A percentile compares a stretch with the other conserved stretches of the same genome.
Conservation (phyloP, 768 basidiomycete species). For the Tulasnella sp. region DNA sequence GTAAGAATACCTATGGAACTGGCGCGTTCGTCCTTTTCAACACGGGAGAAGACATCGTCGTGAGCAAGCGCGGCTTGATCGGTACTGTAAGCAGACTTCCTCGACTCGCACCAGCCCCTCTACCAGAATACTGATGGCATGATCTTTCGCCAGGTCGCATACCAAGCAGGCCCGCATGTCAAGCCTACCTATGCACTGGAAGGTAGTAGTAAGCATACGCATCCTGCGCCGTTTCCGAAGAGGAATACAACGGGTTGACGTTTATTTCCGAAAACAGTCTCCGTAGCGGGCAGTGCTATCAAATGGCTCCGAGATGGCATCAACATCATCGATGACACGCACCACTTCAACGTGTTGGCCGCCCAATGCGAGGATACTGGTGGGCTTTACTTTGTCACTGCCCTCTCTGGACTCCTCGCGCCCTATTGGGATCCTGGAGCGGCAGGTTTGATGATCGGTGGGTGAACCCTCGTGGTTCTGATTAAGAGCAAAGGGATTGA, state of each 20-base stretch:
- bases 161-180: slow-evolving; percentile 66
- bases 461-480: slow-evolving; percentile 7
- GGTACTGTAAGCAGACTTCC: slow-evolving; percentile 61
- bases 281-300: slow-evolving; percentile 89
- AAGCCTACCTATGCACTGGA: slow-evolving; percentile 89
- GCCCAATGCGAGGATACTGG: slow-evolving; percentile 66
- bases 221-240: too few species aligned
- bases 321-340: slow-evolving; percentile 64
- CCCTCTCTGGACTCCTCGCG: slow-evolving; percentile 89
- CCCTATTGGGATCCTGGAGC: slow-evolving; percentile 97
- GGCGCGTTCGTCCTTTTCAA: slow-evolving; percentile 95
- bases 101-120: not conserved
- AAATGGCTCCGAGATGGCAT: slow-evolving; percentile 96
- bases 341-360: slow-evolving; percentile 79
- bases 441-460: slow-evolving; percentile 73
- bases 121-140: not conserved
- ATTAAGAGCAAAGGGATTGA: not conserved
- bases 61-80: slow-evolving; percentile 76
- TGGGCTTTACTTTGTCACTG: slow-evolving; percentile 93
- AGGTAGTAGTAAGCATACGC: slow-evolving; percentile 68
- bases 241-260: too few species aligned
- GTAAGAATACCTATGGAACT: slow-evolving; percentile 97
- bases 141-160: slow-evolving; percentile 53
- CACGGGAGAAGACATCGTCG: slow-evolving; percentile 78
- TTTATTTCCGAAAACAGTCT: slow-evolving; percentile 39